Evolutionary conservation across 2,329 filamentous ascomycete genomes (phyloP).

Genomic region (Neobulgaria alba): DNA sequence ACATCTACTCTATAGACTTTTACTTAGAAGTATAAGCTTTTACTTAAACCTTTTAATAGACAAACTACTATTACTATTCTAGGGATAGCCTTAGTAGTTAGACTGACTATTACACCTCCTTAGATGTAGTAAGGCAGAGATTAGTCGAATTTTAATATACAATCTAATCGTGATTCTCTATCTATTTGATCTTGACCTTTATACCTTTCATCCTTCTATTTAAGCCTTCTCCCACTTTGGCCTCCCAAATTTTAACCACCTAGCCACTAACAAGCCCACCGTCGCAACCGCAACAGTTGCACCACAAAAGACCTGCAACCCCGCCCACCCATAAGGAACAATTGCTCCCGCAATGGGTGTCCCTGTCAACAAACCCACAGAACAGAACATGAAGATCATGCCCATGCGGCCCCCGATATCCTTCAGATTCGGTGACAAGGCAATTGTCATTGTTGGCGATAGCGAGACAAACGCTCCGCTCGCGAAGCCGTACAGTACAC

Average conservation of each 20-base stretch:
- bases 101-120: too few species aligned
- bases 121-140: too few species aligned
- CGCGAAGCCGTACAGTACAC: slow-evolving; percentile 58
- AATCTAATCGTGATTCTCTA: too few species aligned
- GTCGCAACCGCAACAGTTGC: neutral
- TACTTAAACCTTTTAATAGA: too few species aligned
- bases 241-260: neutral
- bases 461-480: slow-evolving; percentile 59
- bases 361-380: slow-evolving; percentile 9
- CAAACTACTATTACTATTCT: too few species aligned
- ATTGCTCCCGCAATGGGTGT: slow-evolving; percentile 12
- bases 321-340: neutral
- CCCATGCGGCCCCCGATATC: slow-evolving; percentile 10
- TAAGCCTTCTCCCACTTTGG: neutral
- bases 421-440: slow-evolving; percentile 6
- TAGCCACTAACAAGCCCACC: neutral
- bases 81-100: too few species aligned
- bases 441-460: slow-evolving; percentile 42
- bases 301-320: neutral
- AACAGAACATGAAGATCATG: slow-evolving; percentile 5
- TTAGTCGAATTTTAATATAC: too few species aligned
- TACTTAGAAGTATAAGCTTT: too few species aligned
- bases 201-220: neutral
- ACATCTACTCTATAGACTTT: too few species aligned
- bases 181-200: neutral